These are phyloP conservation scores for Rhizopogon roseolus DNA, from an alignment of 768 basidiomycete species.

Conservation along the genomic window DNA sequence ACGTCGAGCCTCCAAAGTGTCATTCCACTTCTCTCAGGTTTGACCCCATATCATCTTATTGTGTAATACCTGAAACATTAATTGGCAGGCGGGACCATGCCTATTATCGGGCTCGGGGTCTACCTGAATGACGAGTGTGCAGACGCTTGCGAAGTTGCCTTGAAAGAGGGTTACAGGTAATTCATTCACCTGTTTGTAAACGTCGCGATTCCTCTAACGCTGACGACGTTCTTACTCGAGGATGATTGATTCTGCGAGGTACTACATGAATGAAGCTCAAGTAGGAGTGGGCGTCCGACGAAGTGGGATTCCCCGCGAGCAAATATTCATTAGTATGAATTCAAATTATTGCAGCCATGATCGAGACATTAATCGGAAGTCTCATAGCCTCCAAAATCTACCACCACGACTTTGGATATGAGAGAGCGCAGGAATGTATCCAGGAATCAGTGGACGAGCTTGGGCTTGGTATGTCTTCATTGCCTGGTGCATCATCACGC, in stretches of 20 bases:
- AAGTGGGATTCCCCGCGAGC: slow-evolving; percentile 17
- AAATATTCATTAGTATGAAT: slow-evolving; percentile 25
- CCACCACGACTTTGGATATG: slow-evolving; percentile 7
- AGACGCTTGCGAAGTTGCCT: slow-evolving; percentile 13
- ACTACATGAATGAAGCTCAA: slow-evolving; percentile 19
- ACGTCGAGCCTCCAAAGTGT: neutral
- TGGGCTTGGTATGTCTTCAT: slow-evolving; percentile 10
- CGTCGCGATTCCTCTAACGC: neutral
- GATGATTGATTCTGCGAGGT: slow-evolving; percentile 22
- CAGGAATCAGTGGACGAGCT: slow-evolving; percentile 20
- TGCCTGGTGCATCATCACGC: neutral
- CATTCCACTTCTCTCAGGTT: neutral
- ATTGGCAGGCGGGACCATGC: slow-evolving; percentile 17
- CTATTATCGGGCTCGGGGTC: slow-evolving; percentile 23
- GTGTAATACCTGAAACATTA: neutral
- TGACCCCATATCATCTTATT: neutral
- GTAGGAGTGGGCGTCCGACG: slow-evolving; percentile 22
- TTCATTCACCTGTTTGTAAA: neutral
- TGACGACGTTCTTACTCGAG: slow-evolving; percentile 5
- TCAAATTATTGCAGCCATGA: neutral
- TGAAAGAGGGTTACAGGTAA: slow-evolving; percentile 24
- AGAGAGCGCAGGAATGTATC: slow-evolving; percentile 10
- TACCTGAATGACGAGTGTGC: slow-evolving; percentile 10
- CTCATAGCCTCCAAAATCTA: slow-evolving; percentile 19
- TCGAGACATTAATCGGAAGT: neutral